phyloP scores from a whole-genome alignment of 2,329 filamentous ascomycete species.

The Ophiostoma sp. region DNA sequence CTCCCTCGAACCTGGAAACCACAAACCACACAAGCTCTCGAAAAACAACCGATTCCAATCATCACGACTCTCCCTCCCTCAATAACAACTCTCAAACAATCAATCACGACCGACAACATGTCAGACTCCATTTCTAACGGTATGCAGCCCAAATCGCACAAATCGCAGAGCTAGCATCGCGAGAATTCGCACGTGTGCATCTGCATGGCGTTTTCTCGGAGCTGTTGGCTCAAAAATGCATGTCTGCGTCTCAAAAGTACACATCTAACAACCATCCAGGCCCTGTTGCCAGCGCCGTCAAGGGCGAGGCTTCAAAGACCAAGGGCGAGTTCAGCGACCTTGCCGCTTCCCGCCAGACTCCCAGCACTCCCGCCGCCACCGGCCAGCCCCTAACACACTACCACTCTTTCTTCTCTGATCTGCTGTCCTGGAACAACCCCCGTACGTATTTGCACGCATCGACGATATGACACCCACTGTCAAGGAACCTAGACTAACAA shows the following conservation, averaged over 20 bases:
- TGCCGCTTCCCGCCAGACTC: conserved; percentile 52
- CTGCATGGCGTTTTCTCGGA: neutral
- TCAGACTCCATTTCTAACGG: conserved; percentile 34
- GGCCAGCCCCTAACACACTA: conserved; percentile 63
- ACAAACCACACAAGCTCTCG: neutral
- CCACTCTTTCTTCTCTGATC: conserved; percentile 64
- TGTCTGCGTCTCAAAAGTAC: neutral
- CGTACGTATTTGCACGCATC: conserved; percentile 42
- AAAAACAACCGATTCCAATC: neutral
- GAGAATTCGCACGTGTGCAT: neutral
- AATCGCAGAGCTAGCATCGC: neutral
- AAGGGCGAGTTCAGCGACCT: conserved; percentile 53
- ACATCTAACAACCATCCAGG: conserved; percentile 37
- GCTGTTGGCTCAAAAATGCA: neutral
- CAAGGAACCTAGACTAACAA: neutral
- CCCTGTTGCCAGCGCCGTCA: conserved; percentile 55
- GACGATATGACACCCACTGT: neutral
- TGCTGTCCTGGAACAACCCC: conserved; percentile 65
- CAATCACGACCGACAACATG: conserved; percentile 35
- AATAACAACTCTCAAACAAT: conserved; percentile 10
- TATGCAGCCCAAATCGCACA: neutral
- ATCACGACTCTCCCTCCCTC: neutral
- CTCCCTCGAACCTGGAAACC: neutral
- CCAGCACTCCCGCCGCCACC: conserved; percentile 40
- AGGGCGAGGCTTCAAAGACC: conserved; percentile 52